Evolutionary conservation across 2,329 filamentous ascomycete genomes (phyloP).

Genomic region (Xylariales sp.): DNA sequence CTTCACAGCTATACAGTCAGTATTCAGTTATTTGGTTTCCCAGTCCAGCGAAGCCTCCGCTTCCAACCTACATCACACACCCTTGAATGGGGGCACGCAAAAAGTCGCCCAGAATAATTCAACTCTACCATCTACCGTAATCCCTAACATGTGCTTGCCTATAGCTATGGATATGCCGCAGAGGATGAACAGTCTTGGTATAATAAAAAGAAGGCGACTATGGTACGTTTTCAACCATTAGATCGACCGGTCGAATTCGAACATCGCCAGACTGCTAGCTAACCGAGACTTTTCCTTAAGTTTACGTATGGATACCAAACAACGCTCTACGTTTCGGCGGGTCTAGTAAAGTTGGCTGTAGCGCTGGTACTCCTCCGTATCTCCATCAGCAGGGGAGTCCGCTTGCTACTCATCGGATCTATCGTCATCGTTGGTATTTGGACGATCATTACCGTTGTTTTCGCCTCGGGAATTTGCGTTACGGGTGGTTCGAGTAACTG

Average conservation of each 20-base stretch:
- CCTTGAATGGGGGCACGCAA: not conserved
- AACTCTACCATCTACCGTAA: not conserved
- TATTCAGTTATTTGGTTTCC: constrained; percentile 12
- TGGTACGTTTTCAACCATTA: constrained; percentile 30
- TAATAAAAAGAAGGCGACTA: constrained; percentile 34
- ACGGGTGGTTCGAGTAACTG: constrained; percentile 47
- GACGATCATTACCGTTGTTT: constrained; percentile 50
- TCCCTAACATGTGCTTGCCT: constrained; percentile 9
- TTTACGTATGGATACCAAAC: constrained; percentile 49
- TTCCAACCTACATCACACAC: not conserved
- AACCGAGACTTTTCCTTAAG: constrained; percentile 34
- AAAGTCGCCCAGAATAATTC: not conserved
- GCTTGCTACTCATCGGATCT: constrained; percentile 43
- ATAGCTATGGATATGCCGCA: constrained; percentile 48
- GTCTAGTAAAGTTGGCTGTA: constrained; percentile 50
- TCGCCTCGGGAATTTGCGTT: constrained; percentile 48
- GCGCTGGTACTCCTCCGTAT: constrained; percentile 51
- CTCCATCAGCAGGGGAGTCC: constrained; percentile 41
- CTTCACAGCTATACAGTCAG: constrained; percentile 45
- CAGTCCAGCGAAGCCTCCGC: not conserved
- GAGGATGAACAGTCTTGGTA: constrained; percentile 44
- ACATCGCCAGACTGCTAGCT: constrained; percentile 22
- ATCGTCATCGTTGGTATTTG: constrained; percentile 47
- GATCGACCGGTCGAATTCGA: not conserved
- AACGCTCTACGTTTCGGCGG: constrained; percentile 49